Evolutionary conservation across 257 asterid species (phyloP), one percentile per base, ranked within the genome.

Genomic region (Apocynum venetum): DNA sequence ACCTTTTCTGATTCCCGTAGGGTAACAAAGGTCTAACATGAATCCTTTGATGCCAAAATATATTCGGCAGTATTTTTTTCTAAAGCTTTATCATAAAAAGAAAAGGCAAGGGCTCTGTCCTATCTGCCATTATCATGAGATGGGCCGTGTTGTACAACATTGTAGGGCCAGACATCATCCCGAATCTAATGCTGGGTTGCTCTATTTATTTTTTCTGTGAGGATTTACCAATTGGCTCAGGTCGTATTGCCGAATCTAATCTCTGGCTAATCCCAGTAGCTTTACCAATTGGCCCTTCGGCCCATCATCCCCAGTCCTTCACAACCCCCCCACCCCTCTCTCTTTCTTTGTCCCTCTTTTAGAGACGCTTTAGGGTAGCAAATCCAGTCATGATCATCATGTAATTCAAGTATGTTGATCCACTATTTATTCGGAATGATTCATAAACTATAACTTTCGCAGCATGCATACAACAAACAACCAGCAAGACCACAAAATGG

Each of bases 21-120:
- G 83, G 83, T 53, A 81, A 76, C 78, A 78, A 72, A 82, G 60
- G 77, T 77, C 74, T 81, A 56, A 80, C 73, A 69, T 82, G 83
- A 82, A 82, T 82, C 82, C 31, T 25, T 25, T 25, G 31, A 25
- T 25, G 31, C 31, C 65, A 85, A 80, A 80, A 76, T 84, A 47
- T 72, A 57, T 64, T 71, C 82, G 80, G 55, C 80, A 56, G 70
- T 76, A 79, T 40, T 5, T 74, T 78, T 86, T 89, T 86, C 85
- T 80, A 87, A 82, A 79, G 76, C 72, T 78, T 79, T 73, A 85
- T 81, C 83, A 86, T 81, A 56, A 78, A 81, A 80, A 80, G 76
- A 78, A 83, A 80, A 78, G 76, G 77, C 38, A 8, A 49, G 78
- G 56, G 71, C 71, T 74, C 76, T 78, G 71, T 66, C 74, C 67